Base-by-base conservation (phyloP, 1,284 basidiomycete genomes). In the Irpex lacteus region DNA sequence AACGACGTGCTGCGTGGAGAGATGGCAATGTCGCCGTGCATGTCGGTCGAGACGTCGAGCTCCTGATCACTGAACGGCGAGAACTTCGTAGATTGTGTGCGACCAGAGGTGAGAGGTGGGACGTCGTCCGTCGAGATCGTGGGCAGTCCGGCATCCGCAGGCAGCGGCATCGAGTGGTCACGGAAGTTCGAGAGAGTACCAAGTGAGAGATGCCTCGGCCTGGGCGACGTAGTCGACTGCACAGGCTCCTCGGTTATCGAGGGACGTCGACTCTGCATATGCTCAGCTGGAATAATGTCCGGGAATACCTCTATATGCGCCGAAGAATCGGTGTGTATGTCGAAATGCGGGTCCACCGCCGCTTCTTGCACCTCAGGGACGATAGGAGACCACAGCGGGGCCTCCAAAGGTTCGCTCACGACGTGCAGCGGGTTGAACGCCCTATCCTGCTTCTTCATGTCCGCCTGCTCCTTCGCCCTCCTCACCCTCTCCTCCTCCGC, bases 401-500 rank as follows among this genome's bases (percentile, higher is more conserved):
- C 66, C 38, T 72, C 69, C 36, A 69, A 65, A 26, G 72, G 60
- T 36, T 56, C 26, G 61, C 68, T 68, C 60, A 73, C 68, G 47
- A 73, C 70, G 54, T 75, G 73, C 49, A 75, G 68, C 11, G 77
- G 74, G 60, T 73, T 75, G 68, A 77, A 75, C 40, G 74, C 76
- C 49, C 74, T 75, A 56, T 83, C 81, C 67, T 82, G 79, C 70
- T 75, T 82, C 64, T 79, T 76, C 60, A 75, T 70, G 68, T 84
- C 83, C 47, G 82, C 81, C 58, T 80, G 81, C 66, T 86, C 84
- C 68, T 80, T 84, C 60, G 84, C 78, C 38, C 74, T 68, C 67
- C 73, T 76, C 64, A 91, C 72, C 57, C 79, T 80, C 68, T 85
- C 84, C 73, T 81, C 85, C 74, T 85, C 85, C 65, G 78, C 78